These are phyloP conservation scores for Populus euphratica DNA, from an alignment of 345 rosid genomes.

Conservation along the genomic window DNA sequence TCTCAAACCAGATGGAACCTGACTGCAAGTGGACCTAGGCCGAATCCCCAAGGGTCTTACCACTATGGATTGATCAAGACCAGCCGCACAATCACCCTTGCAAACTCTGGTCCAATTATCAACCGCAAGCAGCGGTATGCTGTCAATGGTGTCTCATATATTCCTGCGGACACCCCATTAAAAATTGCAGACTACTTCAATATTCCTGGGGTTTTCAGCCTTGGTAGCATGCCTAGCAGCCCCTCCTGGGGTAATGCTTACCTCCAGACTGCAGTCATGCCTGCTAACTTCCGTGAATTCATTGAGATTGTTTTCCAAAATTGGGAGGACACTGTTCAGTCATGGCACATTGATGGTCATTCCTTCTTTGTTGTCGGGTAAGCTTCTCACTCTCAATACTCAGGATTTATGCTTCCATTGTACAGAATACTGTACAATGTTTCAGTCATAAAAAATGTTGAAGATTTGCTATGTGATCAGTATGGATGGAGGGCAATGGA, in stretches of 20 bases:
- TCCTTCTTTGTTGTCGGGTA: constrained; percentile 89
- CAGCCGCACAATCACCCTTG: constrained; percentile 49
- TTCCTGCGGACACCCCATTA: constrained; percentile 77
- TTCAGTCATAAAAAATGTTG: not conserved
- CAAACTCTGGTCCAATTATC: constrained; percentile 63
- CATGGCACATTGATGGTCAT: constrained; percentile 91
- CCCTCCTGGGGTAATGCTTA: constrained; percentile 62
- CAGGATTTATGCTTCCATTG: not conserved
- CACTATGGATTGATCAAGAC: constrained; percentile 82
- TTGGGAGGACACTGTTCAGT: constrained; percentile 61
- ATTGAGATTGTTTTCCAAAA: constrained; percentile 78
- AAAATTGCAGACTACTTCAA: constrained; percentile 83
- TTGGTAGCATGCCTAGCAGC: constrained; percentile 60
- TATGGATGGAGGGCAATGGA: constrained; percentile 75
- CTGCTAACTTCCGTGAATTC: constrained; percentile 60
- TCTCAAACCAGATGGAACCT: constrained; percentile 52
- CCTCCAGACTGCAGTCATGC: constrained; percentile 81
- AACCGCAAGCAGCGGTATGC: constrained; percentile 79
- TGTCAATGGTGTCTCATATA: constrained; percentile 74
- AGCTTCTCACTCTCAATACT: constrained; percentile 2
- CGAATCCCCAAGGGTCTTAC: constrained; percentile 91
- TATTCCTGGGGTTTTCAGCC: constrained; percentile 63
- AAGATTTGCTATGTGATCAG: constrained; percentile 25
- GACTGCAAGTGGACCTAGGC: constrained; percentile 79
- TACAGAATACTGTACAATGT: not conserved